A percentile compares a stretch with the other conserved stretches of the same genome.
Conservation (phyloP, 2,329 filamentous ascomycete species). For the Aureobasidium lini region DNA sequence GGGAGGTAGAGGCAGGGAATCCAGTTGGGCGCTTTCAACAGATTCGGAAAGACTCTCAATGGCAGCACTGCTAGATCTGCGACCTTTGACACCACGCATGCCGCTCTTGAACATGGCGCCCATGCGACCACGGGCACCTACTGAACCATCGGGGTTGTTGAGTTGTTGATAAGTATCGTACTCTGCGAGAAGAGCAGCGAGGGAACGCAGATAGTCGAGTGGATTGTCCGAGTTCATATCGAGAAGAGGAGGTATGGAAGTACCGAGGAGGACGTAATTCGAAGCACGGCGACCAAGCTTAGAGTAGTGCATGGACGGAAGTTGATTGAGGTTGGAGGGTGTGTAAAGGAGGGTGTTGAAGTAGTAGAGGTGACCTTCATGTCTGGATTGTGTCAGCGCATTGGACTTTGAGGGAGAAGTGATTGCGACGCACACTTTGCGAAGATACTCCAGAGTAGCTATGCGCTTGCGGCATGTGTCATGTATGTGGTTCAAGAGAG, state of each 20-base stretch:
- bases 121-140: conserved; percentile 68
- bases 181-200: conserved; percentile 79
- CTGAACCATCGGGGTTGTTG: conserved; percentile 59
- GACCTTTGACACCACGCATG: conserved; percentile 28
- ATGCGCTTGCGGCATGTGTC: conserved; percentile 88
- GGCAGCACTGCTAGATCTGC: conserved; percentile 52
- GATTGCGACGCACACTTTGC: conserved; percentile 67
- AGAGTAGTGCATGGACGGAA: conserved; percentile 77
- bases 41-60: conserved; percentile 49
- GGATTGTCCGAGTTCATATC: conserved; percentile 77
- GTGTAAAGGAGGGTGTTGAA: conserved; percentile 96
- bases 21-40: conserved; percentile 14
- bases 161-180: conserved; percentile 91
- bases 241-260: conserved; percentile 82
- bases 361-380: conserved; percentile 94
- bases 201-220: conserved; percentile 75
- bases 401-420: neutral
- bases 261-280: conserved; percentile 85
- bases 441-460: conserved; percentile 84
- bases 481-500: conserved; percentile 62
- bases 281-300: conserved; percentile 85
- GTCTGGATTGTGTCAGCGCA: conserved; percentile 44
- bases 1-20: conserved; percentile 14
- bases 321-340: conserved; percentile 66
- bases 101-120: conserved; percentile 45